Conservation (phyloP, 2,329 filamentous ascomycete species). For the Exophiala phaeomuriformis region DNA sequence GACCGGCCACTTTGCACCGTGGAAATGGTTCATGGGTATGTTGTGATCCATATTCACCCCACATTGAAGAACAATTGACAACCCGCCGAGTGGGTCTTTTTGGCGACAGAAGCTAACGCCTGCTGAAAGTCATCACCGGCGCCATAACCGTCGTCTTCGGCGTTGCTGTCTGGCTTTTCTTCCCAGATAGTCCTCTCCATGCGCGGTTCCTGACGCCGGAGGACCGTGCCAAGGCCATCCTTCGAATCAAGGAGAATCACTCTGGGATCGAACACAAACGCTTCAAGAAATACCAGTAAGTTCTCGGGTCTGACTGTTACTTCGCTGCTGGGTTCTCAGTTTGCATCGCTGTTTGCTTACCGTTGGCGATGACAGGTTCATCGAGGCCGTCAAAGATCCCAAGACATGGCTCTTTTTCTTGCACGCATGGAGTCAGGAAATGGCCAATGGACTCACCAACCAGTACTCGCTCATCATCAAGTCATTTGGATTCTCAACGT, state of each 20-base stretch:
- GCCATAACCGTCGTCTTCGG: slow-evolving; percentile 10
- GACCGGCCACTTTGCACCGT: slow-evolving; percentile 13
- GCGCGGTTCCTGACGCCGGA: slow-evolving; percentile 15
- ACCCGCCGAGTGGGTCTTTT: slow-evolving; percentile 29
- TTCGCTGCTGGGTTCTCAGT: background rate
- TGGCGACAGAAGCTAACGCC: background rate
- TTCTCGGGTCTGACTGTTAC: background rate
- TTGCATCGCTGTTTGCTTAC: background rate
- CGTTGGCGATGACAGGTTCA: slow-evolving; percentile 28
- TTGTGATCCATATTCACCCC: slow-evolving; percentile 1
- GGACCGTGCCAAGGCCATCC: slow-evolving; percentile 15
- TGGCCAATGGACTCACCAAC: slow-evolving; percentile 37
- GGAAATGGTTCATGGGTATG: slow-evolving; percentile 39
- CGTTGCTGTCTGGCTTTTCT: slow-evolving; percentile 7
- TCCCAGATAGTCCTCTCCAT: slow-evolving; percentile 11
- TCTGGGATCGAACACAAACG: slow-evolving; percentile 48
- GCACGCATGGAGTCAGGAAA: slow-evolving; percentile 35
- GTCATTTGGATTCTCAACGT: slow-evolving; percentile 43
- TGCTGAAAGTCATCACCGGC: slow-evolving; percentile 10
- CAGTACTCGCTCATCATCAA: slow-evolving; percentile 42
- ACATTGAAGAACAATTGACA: slow-evolving; percentile 27
- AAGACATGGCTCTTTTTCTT: slow-evolving; percentile 39
- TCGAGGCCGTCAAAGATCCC: slow-evolving; percentile 40
- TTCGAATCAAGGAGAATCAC: slow-evolving; percentile 23
- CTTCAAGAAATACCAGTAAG: slow-evolving; percentile 41